Percentiles rank a stretch among this genome's conserved stretches.
Conservation (phyloP, 139 green algal species). For the Micractinium conductrix region DNA sequence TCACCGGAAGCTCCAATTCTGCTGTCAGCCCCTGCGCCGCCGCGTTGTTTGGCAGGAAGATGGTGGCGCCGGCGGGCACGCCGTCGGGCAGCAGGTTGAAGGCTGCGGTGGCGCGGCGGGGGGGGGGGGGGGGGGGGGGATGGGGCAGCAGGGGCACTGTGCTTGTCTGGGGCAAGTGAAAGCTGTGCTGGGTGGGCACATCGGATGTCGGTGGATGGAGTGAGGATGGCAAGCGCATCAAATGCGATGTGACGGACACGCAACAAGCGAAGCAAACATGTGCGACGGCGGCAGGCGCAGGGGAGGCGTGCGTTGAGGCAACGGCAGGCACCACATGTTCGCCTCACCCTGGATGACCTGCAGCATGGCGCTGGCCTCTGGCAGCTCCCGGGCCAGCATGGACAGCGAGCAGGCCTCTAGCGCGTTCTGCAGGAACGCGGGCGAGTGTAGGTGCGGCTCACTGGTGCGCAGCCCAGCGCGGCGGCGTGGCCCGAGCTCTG, state of each 20-base stretch:
- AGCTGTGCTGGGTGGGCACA: too few species aligned
- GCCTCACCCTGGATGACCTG: not conserved
- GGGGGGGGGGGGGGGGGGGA: not conserved
- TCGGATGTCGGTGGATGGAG: too few species aligned
- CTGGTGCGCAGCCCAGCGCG: too few species aligned
- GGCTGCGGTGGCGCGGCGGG: not conserved
- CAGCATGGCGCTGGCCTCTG: not conserved
- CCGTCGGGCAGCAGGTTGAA: constrained; percentile 10
- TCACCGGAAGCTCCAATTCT: not conserved
- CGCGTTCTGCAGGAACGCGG: not conserved
- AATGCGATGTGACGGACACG: too few species aligned
- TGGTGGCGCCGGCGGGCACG: not conserved
- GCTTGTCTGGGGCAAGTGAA: too few species aligned
- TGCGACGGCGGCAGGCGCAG: too few species aligned
- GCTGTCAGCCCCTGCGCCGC: not conserved
- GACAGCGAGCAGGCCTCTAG: not conserved
- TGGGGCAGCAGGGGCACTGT: not conserved
- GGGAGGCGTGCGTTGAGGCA: too few species aligned
- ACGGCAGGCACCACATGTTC: too few species aligned
- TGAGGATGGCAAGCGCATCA: too few species aligned
- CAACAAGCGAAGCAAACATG: too few species aligned
- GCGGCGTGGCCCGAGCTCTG: too few species aligned
- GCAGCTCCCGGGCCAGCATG: not conserved
- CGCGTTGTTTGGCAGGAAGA: constrained; percentile 13
- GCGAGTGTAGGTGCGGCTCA: not conserved